These are phyloP conservation scores for Cystobasidium tubakii DNA, from an alignment of 768 basidiomycete species.

Conservation along the genomic window DNA sequence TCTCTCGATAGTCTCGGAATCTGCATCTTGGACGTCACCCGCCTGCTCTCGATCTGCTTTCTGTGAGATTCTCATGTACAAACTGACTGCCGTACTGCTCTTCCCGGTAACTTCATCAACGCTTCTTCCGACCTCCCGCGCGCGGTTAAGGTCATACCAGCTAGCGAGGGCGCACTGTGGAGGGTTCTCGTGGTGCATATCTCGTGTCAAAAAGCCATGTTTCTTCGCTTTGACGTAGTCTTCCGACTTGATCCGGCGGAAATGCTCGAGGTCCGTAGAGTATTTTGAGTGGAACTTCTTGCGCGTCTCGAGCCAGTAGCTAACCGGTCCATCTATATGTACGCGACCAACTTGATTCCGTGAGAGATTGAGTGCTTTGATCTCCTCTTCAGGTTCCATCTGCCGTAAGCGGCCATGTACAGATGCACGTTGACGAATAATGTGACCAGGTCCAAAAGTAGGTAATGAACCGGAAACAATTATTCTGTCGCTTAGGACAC, in stretches of 20 bases:
- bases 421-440: constrained; percentile 87
- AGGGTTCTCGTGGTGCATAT: constrained; percentile 41
- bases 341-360: constrained; percentile 64
- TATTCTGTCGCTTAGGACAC: constrained; percentile 17
- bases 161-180: constrained; percentile 32
- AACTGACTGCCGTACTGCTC: constrained; percentile 11
- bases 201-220: constrained; percentile 48
- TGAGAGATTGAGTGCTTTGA: constrained; percentile 64
- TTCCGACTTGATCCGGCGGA: constrained; percentile 42
- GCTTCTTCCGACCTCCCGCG: not conserved
- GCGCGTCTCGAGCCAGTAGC: constrained; percentile 48
- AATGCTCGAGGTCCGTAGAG: constrained; percentile 44
- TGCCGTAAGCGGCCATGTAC: constrained; percentile 74
- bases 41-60: constrained; percentile 20
- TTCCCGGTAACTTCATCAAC: constrained; percentile 25
- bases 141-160: constrained; percentile 22
- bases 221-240: constrained; percentile 46
- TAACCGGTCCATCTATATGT: constrained; percentile 46
- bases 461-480: constrained; percentile 33
- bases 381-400: constrained; percentile 64
- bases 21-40: not conserved
- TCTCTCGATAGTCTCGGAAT: not conserved
- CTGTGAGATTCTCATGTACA: constrained; percentile 33
- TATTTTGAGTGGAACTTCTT: constrained; percentile 49
- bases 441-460: constrained; percentile 51